phyloP scores from a whole-genome alignment of 2,329 filamentous ascomycete species.

The Clathrospora elynae region DNA sequence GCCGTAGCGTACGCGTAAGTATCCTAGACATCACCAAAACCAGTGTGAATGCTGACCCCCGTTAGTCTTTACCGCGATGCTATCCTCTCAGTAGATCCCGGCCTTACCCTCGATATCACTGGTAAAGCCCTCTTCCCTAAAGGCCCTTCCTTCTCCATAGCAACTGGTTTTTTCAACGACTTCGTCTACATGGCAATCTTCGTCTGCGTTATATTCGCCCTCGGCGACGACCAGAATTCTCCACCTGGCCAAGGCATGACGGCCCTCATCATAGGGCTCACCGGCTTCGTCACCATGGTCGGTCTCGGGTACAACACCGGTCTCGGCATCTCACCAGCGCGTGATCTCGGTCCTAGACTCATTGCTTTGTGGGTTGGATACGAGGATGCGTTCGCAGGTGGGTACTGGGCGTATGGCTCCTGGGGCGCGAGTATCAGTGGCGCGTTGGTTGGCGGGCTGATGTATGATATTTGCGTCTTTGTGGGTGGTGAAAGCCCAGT shows the following conservation, averaged over 20 bases:
- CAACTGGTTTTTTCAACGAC: conserved; percentile 72
- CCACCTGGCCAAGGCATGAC: conserved; percentile 57
- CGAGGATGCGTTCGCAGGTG: conserved; percentile 51
- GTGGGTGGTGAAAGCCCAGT: conserved; percentile 39
- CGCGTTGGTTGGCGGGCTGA: conserved; percentile 31
- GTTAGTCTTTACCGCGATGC: conserved; percentile 52
- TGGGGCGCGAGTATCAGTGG: conserved; percentile 35
- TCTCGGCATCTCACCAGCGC: conserved; percentile 67
- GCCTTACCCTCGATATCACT: conserved; percentile 36
- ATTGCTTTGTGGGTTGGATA: conserved; percentile 71
- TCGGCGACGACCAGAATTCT: conserved; percentile 57
- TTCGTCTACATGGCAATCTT: conserved; percentile 69
- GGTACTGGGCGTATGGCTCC: conserved; percentile 39
- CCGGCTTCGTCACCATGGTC: conserved; percentile 32
- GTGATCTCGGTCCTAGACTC: conserved; percentile 73
- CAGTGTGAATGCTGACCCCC: conserved; percentile 28
- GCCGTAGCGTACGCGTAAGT: conserved; percentile 49
- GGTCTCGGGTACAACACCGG: conserved; percentile 38
- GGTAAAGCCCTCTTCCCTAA: conserved; percentile 66
- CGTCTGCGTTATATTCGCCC: conserved; percentile 72
- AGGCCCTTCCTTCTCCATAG: conserved; percentile 63
- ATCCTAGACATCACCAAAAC: conserved; percentile 51
- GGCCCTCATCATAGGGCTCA: conserved; percentile 47
- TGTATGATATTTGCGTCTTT: conserved; percentile 43
- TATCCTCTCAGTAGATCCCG: conserved; percentile 64